Evolutionary conservation across 2,329 filamentous ascomycete species (phyloP).

Genomic region (Epichloe uncinata): DNA sequence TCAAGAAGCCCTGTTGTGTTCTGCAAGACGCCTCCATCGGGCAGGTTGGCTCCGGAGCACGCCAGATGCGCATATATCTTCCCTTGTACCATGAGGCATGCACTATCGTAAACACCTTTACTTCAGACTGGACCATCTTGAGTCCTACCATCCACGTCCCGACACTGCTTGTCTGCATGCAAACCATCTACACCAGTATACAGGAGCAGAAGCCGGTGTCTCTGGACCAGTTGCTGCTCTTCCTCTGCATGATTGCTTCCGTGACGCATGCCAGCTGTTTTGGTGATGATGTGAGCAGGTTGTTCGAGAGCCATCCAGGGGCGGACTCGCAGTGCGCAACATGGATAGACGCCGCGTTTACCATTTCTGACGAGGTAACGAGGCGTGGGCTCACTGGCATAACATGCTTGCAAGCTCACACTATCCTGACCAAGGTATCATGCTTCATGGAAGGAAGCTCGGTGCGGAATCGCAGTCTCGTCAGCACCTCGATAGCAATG

Average conservation of each 20-base stretch:
- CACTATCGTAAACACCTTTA: background rate
- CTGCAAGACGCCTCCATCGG: constrained; percentile 1
- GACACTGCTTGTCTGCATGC: background rate
- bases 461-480: constrained; percentile 3
- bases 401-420: constrained; percentile 2
- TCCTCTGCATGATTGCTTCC: constrained; percentile 1
- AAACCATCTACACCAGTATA: constrained; percentile 2
- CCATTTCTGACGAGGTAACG: constrained; percentile 3
- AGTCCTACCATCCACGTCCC: background rate
- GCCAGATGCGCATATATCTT: constrained; percentile 1
- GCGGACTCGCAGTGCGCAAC: constrained; percentile 1
- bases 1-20: constrained; percentile 2
- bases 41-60: background rate
- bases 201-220: background rate
- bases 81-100: constrained; percentile 4
- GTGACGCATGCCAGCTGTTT: constrained; percentile 1
- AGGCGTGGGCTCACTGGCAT: constrained; percentile 1
- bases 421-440: constrained; percentile 2
- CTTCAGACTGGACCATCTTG: background rate
- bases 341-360: constrained; percentile 2
- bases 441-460: constrained; percentile 4
- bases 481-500: constrained; percentile 3
- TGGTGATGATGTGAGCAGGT: background rate
- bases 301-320: constrained; percentile 2
- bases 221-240: constrained; percentile 1